Conservation (phyloP, 1,139 yeast genomes). For the Geotrichum histeridarum region DNA sequence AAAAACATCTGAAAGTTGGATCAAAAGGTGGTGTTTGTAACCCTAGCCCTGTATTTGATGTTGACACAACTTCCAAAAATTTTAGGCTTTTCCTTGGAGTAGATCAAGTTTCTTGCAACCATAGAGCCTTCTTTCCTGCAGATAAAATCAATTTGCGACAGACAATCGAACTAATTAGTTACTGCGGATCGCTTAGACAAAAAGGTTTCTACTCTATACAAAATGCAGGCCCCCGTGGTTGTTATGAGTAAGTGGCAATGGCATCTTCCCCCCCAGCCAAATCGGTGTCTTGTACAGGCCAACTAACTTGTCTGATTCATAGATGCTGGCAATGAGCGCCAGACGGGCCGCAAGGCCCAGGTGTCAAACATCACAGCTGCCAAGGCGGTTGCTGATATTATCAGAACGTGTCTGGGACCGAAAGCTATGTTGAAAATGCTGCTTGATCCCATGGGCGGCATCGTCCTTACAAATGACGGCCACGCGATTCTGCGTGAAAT, state of each 20-base stretch:
- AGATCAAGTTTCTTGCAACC: conserved; percentile 8
- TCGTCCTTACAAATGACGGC: conserved; percentile 95
- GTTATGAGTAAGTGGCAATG: conserved; percentile 45
- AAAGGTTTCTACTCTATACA: conserved; percentile 6
- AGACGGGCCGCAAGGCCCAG: conserved; percentile 96
- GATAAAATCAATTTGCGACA: conserved; percentile 1
- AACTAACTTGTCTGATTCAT: conserved; percentile 5
- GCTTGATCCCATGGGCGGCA: conserved; percentile 98
- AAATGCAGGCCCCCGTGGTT: conserved; percentile 65
- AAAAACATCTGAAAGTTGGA: too few species aligned
- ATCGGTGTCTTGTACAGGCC: not conserved
- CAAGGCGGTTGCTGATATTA: conserved; percentile 95
- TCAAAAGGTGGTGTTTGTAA: not conserved
- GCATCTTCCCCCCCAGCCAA: not conserved
- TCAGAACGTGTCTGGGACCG: conserved; percentile 98
- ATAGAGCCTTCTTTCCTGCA: not conserved
- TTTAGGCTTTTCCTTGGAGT: conserved; percentile 4
- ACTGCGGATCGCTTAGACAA: not conserved
- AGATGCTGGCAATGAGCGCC: conserved; percentile 86
- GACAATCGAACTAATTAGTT: not conserved
- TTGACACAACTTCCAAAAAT: conserved; percentile 17
- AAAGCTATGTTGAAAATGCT: conserved; percentile 98
- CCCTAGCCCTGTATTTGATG: conserved; percentile 12
- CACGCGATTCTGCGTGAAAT: conserved; percentile 94
- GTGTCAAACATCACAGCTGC: conserved; percentile 96